phyloP scores from a whole-genome alignment of 768 basidiomycete species.

The Tricholoma bakamatsutake region DNA sequence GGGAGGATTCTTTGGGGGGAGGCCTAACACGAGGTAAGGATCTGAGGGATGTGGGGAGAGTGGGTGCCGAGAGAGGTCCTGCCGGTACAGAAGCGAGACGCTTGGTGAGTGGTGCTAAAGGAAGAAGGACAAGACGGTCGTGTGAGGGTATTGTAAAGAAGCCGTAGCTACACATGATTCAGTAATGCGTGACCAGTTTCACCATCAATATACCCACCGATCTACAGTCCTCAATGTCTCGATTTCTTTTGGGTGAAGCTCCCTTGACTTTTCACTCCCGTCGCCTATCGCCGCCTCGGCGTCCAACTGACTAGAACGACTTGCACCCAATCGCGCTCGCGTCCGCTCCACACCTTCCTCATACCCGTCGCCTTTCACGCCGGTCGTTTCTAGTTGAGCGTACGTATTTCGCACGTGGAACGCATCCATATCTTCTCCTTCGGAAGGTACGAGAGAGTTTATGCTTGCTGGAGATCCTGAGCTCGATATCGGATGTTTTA shows the following conservation, averaged over 20 bases:
- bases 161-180: conserved; percentile 65
- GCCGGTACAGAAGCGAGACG: conserved; percentile 42
- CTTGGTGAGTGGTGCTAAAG: conserved; percentile 55
- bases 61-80: conserved; percentile 39
- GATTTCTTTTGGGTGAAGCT: conserved; percentile 69
- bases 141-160: conserved; percentile 80
- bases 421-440: conserved; percentile 76
- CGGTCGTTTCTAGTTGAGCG: conserved; percentile 80
- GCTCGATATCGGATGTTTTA: conserved; percentile 30
- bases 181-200: conserved; percentile 1
- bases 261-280: conserved; percentile 55
- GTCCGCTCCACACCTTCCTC: conserved; percentile 94
- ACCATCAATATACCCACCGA: conserved; percentile 50
- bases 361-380: conserved; percentile 94
- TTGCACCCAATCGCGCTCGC: conserved; percentile 58
- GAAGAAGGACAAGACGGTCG: conserved; percentile 76
- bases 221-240: conserved; percentile 74
- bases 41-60: conserved; percentile 39
- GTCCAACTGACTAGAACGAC: conserved; percentile 52
- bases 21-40: conserved; percentile 43
- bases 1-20: conserved; percentile 57
- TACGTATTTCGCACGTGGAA: conserved; percentile 85
- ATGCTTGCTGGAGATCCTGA: conserved; percentile 37
- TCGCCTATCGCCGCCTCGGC: conserved; percentile 52
- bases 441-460: conserved; percentile 61